A percentile compares a stretch with the other conserved stretches of the same genome.
Evolutionary conservation across 371 early-diverging fungal species (phyloP).

Genomic region (Mucor racemosus): DNA sequence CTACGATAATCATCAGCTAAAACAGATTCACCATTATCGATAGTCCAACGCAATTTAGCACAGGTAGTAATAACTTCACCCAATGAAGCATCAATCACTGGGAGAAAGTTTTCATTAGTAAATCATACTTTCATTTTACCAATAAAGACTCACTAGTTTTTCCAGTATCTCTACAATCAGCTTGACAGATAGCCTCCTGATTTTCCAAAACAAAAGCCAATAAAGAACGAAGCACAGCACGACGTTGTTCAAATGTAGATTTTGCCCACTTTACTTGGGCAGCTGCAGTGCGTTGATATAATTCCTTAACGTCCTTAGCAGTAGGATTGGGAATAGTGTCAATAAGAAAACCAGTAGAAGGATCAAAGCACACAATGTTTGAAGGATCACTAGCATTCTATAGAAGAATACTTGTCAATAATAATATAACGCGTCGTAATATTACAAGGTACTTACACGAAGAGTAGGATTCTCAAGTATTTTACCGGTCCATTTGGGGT

Average conservation of each 20-base stretch:
- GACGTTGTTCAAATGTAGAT: constrained; percentile 78
- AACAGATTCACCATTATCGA: constrained; percentile 77
- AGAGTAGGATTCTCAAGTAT: constrained; percentile 61
- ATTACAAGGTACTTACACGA: constrained; percentile 39
- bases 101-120: constrained; percentile 1
- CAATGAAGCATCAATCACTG: constrained; percentile 83
- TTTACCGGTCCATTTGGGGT: constrained; percentile 60
- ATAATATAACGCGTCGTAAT: background rate
- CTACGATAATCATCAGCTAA: constrained; percentile 71
- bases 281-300: constrained; percentile 58
- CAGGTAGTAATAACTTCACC: constrained; percentile 85
- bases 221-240: constrained; percentile 74
- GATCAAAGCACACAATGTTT: constrained; percentile 84
- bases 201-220: constrained; percentile 75
- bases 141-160: constrained; percentile 65
- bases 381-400: constrained; percentile 59
- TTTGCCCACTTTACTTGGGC: constrained; percentile 78
- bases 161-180: constrained; percentile 83
- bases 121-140: background rate
- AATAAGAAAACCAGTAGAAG: constrained; percentile 82
- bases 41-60: constrained; percentile 84
- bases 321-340: constrained; percentile 68
- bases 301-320: constrained; percentile 59
- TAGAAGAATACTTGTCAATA: background rate
- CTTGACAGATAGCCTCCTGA: constrained; percentile 79